These are phyloP conservation scores for Biancaea sappan DNA, from an alignment of 306 rosid genomes.

Conservation along the genomic window DNA sequence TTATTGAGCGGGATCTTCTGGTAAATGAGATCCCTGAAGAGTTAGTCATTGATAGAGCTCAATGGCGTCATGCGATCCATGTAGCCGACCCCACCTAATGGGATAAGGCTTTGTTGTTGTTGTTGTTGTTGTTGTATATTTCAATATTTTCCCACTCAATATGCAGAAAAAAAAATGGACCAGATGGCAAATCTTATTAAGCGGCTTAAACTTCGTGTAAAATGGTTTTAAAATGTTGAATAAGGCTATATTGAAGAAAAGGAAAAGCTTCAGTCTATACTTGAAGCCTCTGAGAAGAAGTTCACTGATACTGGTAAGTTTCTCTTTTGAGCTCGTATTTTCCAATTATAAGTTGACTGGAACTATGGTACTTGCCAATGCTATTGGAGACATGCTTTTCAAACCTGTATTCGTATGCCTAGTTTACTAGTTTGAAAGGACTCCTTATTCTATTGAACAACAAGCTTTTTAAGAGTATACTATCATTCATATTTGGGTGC, in stretches of 20 bases:
- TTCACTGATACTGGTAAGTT: slow-evolving; percentile 63
- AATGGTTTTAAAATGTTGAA: slow-evolving; percentile 66
- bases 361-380: too few relatives aligned
- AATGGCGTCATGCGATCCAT: too few relatives aligned
- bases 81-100: too few relatives aligned
- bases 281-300: slow-evolving; percentile 69
- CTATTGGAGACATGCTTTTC: neutral
- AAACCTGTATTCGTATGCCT: neutral
- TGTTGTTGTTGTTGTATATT: neutral
- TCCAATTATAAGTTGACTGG: neutral
- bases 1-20: too few relatives aligned
- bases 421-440: neutral
- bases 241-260: slow-evolving; percentile 61
- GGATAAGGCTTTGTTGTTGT: too few relatives aligned
- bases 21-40: too few relatives aligned
- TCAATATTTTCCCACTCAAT: slow-evolving; percentile 3
- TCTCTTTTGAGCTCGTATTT: neutral
- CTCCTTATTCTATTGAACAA: neutral
- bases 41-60: too few relatives aligned
- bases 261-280: slow-evolving; percentile 60
- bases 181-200: slow-evolving; percentile 57
- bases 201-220: slow-evolving; percentile 71
- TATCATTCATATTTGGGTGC: neutral
- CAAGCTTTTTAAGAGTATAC: neutral
- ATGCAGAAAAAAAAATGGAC: slow-evolving; percentile 67